Evolutionary conservation across 116 monocot species (phyloP).

Genomic region (Cymodocea nodosa): DNA sequence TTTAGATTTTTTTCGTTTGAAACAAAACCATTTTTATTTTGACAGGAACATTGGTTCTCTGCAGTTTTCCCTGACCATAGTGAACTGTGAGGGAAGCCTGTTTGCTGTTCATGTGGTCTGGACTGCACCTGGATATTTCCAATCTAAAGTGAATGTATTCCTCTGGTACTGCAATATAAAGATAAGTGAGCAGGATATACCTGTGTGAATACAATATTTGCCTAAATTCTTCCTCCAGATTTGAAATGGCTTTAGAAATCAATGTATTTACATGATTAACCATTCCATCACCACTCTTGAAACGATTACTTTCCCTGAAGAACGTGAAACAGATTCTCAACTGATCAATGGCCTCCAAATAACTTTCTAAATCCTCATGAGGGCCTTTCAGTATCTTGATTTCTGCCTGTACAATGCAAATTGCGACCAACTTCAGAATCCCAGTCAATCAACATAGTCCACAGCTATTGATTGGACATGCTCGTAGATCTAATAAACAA

Average conservation of each 20-base stretch:
- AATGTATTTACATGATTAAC: conserved; percentile 52
- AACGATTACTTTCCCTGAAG: conserved; percentile 50
- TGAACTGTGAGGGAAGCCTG: background rate
- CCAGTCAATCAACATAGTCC: too few relatives aligned
- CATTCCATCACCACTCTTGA: conserved; percentile 49
- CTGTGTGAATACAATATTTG: conserved; percentile 52
- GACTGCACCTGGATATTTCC: background rate
- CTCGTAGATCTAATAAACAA: too few relatives aligned
- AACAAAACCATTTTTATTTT: background rate
- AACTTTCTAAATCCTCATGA: conserved; percentile 69
- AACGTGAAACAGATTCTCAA: conserved; percentile 42
- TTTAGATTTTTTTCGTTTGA: background rate
- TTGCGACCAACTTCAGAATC: too few relatives aligned
- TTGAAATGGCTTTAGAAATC: conserved; percentile 48
- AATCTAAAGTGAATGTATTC: background rate
- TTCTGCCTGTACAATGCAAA: conserved; percentile 23
- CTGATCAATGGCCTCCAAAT: conserved; percentile 58
- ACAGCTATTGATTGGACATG: too few relatives aligned
- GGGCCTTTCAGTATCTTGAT: conserved; percentile 66
- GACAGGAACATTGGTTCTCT: background rate
- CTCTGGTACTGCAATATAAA: background rate
- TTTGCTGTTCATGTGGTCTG: background rate
- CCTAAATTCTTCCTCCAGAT: conserved; percentile 77
- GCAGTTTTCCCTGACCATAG: too few relatives aligned
- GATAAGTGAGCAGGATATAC: conserved; percentile 10